Evolutionary conservation across 371 early-diverging fungal species (phyloP).

Genomic region (Actinomortierella wolfii): DNA sequence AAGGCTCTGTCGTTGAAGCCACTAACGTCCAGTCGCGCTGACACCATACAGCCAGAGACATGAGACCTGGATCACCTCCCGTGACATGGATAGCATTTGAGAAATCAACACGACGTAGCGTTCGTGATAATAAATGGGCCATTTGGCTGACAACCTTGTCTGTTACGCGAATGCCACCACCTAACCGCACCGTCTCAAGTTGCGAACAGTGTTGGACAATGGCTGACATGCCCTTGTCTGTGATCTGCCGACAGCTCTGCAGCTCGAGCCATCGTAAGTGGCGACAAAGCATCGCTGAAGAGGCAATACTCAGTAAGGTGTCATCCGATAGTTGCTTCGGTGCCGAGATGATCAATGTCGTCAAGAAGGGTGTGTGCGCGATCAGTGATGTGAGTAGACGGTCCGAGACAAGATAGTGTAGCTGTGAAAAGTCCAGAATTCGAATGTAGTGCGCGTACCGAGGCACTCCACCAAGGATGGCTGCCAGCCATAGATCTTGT

Average conservation of each 20-base stretch:
- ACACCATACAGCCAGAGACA: slow-evolving; percentile 11
- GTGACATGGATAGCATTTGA: slow-evolving; percentile 1
- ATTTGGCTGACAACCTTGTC: slow-evolving; percentile 1
- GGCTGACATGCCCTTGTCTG: slow-evolving; percentile 13
- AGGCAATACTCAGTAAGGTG: slow-evolving; percentile 15
- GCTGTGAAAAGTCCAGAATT: slow-evolving; percentile 24
- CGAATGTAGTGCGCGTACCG: slow-evolving; percentile 19
- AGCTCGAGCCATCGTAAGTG: slow-evolving; percentile 14
- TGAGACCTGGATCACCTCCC: slow-evolving; percentile 3
- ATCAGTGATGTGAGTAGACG: slow-evolving; percentile 21
- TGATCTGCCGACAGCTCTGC: slow-evolving; percentile 10
- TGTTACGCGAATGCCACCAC: background rate
- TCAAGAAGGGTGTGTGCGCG: slow-evolving; percentile 15
- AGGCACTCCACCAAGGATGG: background rate
- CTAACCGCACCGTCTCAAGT: background rate
- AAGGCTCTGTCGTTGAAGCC: no score
- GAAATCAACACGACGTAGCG: background rate
- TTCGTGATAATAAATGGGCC: background rate
- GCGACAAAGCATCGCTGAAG: slow-evolving; percentile 9
- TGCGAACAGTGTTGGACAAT: slow-evolving; percentile 2
- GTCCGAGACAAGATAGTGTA: slow-evolving; percentile 44
- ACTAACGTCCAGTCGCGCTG: no score
- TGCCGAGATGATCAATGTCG: slow-evolving; percentile 10
- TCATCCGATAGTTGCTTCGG: slow-evolving; percentile 42
- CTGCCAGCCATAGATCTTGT: background rate